A percentile compares a stretch with the other conserved stretches of the same genome.
phyloP scores from a whole-genome alignment of 306 rosid species.

The Albizia julibrissin region DNA sequence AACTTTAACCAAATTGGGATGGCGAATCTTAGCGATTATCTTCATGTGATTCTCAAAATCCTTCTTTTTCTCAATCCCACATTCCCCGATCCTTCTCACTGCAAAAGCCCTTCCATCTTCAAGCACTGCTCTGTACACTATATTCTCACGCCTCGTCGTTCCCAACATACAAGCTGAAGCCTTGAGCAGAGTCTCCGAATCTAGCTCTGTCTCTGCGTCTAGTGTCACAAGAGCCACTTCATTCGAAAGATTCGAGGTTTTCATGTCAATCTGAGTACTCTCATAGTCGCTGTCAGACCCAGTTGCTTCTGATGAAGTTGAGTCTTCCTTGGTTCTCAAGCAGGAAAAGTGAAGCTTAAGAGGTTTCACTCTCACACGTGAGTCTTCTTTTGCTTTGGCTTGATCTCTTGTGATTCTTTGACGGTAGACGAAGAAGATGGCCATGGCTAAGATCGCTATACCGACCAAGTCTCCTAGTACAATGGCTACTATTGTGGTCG shows the following conservation, averaged over 20 bases:
- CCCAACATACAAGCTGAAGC: slow-evolving; percentile 87
- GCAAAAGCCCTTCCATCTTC: slow-evolving; percentile 78
- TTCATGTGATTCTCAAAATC: slow-evolving; percentile 77
- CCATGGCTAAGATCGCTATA: not conserved
- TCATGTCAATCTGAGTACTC: not conserved
- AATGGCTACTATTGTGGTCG: not conserved
- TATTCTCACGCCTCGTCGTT: slow-evolving; percentile 60
- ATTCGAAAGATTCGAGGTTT: slow-evolving; percentile 22
- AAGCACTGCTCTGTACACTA: slow-evolving; percentile 85
- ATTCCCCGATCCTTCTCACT: slow-evolving; percentile 79
- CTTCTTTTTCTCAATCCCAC: slow-evolving; percentile 59
- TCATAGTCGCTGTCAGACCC: slow-evolving; percentile 73
- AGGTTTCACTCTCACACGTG: slow-evolving; percentile 19
- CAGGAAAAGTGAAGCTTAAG: slow-evolving; percentile 55
- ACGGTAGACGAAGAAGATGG: not conserved
- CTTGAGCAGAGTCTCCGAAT: slow-evolving; percentile 70
- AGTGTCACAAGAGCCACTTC: slow-evolving; percentile 64
- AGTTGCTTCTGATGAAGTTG: slow-evolving; percentile 66
- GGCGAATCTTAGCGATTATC: slow-evolving; percentile 66
- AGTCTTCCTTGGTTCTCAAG: slow-evolving; percentile 60
- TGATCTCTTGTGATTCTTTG: slow-evolving; percentile 33
- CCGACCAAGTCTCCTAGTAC: slow-evolving; percentile 2
- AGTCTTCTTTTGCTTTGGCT: slow-evolving; percentile 24
- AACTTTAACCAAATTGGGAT: slow-evolving; percentile 71
- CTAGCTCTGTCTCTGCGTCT: slow-evolving; percentile 68